Base-by-base conservation (phyloP, 2,329 filamentous ascomycete genomes). In the Alternaria postmessia region DNA sequence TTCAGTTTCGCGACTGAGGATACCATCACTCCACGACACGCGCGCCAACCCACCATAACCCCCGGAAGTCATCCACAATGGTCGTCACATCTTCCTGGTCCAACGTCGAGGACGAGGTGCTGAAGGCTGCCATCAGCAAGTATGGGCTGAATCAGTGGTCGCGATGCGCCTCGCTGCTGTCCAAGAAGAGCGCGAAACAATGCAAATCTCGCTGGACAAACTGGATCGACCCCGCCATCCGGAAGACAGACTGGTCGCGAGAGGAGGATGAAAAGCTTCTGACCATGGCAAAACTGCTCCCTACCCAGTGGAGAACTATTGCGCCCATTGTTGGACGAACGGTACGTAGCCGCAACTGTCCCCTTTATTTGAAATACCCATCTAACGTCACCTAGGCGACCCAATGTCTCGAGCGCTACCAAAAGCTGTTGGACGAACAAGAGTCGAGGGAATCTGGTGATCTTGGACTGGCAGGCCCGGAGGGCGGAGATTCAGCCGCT, bases 191-290 rank as follows among this genome's bases (percentile, higher is more conserved):
- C 32, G 90, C 95, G 52, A 99, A 99, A 83, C 95, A 99, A 83
- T 99, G 95, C 88, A 99, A 99, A 83, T 94, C 95, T 62, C 87
- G 95, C 82, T 99, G 95, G 95, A 89, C 90, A 78, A 94, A 99
- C 86, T 99, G 95, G 94, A 87, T 99, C 68, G 95, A 99, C 76
- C 95, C 95, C 20, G 92, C 92, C 77, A 98, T 99, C 83, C 92
- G 94, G 75, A 99, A 99, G 85, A 95, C 96, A 71, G 95, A 99
- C 82, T 99, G 95, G 94, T 97, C 93, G 77, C 92, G 95, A 75
- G 95, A 99, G 80, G 95, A 99, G 79, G 95, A 99, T 79, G 95
- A 99, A 84, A 97, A 96, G 82, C 86, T 99, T 62, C 82, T 99
- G 72, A 95, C 98, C 75, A 86, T 99, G 74, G 95, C 95, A 63